phyloP scores from a whole-genome alignment of 192 early-diverging fungal species.

The Coemansia sp. region DNA sequence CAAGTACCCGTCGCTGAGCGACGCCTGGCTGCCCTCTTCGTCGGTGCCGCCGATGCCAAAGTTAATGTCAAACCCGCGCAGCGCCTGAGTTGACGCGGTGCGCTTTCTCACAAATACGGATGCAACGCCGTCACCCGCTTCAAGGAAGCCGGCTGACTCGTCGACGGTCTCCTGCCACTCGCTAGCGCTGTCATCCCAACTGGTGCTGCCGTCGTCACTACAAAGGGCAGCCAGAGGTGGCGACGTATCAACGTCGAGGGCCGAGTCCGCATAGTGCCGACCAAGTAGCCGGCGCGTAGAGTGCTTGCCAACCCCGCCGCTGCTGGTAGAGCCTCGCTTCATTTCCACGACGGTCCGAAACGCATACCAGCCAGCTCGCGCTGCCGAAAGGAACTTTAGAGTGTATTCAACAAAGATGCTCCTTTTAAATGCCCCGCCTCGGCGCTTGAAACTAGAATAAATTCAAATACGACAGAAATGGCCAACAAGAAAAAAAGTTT shows the following conservation, averaged over 20 bases:
- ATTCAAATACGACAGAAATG: not conserved
- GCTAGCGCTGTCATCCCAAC: not conserved
- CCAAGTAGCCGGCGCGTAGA: slow-evolving; percentile 3
- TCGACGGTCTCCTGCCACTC: not conserved
- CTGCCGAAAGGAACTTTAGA: not conserved
- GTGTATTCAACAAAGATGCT: slow-evolving; percentile 1
- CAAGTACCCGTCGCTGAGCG: not conserved
- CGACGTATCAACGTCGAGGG: not conserved
- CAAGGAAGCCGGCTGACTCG: not conserved
- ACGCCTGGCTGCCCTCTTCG: not conserved
- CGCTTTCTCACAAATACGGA: slow-evolving; percentile 28
- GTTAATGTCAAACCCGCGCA: slow-evolving; percentile 42
- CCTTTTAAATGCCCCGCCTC: not conserved
- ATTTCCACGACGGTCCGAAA: not conserved
- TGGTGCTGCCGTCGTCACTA: slow-evolving; percentile 7
- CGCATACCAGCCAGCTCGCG: slow-evolving; percentile 7
- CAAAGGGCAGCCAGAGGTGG: not conserved
- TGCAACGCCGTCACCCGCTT: not conserved
- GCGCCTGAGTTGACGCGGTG: slow-evolving; percentile 49
- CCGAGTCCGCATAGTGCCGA: not conserved
- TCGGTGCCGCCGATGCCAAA: slow-evolving; percentile 6
- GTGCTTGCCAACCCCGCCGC: not conserved
- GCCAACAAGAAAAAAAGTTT: not conserved
- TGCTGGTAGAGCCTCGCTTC: slow-evolving; percentile 7
- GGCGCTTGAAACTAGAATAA: not conserved